Evolutionary conservation across 2,329 filamentous ascomycete species (phyloP).

Genomic region (Talaromyces sp.): DNA sequence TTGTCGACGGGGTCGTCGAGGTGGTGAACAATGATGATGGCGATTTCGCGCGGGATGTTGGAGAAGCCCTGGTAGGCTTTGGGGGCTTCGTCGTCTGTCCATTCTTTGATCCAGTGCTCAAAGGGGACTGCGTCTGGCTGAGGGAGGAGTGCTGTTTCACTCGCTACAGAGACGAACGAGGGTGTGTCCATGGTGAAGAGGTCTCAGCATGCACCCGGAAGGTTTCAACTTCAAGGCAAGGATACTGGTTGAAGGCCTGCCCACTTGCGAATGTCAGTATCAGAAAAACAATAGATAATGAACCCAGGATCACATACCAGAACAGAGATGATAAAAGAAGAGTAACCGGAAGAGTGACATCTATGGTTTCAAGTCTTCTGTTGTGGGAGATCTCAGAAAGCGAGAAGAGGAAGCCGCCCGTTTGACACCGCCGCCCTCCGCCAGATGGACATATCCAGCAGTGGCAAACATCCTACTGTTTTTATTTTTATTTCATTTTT

Average conservation of each 20-base stretch:
- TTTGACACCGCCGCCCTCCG: neutral
- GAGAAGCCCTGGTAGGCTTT: neutral
- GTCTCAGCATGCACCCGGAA: neutral
- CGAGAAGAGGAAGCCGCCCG: neutral
- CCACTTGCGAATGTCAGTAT: neutral
- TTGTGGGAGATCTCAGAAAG: neutral
- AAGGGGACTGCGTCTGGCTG: neutral
- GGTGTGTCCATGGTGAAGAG: neutral
- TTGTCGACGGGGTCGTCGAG: conserved; percentile 1
- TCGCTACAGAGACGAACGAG: neutral
- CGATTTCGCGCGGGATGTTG: conserved; percentile 3
- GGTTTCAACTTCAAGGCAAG: neutral
- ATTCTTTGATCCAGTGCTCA: neutral
- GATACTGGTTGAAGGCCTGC: neutral
- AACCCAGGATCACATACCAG: neutral
- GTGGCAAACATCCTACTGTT: neutral
- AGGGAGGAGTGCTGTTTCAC: neutral
- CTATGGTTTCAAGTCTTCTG: neutral
- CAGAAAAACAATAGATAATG: neutral
- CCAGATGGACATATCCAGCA: neutral
- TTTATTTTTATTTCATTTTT: neutral
- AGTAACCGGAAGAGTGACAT: neutral
- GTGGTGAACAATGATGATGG: neutral
- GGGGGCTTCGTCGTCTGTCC: neutral
- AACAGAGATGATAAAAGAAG: neutral